These are phyloP conservation scores for Leucosporidium yakuticum DNA, from an alignment of 768 basidiomycete genomes.

Conservation along the genomic window DNA sequence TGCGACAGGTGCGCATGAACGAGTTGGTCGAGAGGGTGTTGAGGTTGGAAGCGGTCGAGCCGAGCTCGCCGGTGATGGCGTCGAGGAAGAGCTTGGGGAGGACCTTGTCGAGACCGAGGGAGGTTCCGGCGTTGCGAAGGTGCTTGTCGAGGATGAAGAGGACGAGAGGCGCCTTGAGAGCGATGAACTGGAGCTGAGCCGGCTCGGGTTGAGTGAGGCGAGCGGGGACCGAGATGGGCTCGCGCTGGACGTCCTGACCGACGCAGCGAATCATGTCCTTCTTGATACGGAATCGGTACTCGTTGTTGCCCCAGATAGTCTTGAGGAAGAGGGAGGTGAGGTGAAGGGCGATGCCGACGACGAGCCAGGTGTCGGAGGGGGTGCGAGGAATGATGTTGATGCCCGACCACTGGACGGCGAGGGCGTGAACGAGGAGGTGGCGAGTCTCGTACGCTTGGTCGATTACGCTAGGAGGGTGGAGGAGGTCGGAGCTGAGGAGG, in stretches of 20 bases:
- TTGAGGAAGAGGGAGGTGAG: slow-evolving; percentile 81
- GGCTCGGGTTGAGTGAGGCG: slow-evolving; percentile 79
- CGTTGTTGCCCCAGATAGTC: slow-evolving; percentile 88
- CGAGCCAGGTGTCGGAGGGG: slow-evolving; percentile 94
- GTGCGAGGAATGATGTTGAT: slow-evolving; percentile 90
- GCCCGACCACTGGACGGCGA: slow-evolving; percentile 94
- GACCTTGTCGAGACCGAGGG: slow-evolving; percentile 86
- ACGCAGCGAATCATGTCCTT: slow-evolving; percentile 92
- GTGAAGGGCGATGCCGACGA: slow-evolving; percentile 85
- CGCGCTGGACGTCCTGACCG: slow-evolving; percentile 83
- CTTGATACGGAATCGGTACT: slow-evolving; percentile 89
- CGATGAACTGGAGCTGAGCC: slow-evolving; percentile 75
- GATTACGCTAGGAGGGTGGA: slow-evolving; percentile 80
- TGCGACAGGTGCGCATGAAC: slow-evolving; percentile 85
- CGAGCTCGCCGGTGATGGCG: slow-evolving; percentile 81
- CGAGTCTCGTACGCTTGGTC: slow-evolving; percentile 90
- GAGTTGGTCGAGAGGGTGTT: slow-evolving; percentile 81
- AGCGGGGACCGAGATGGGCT: slow-evolving; percentile 82
- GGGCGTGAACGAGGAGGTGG: slow-evolving; percentile 73
- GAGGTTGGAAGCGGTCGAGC: slow-evolving; percentile 46
- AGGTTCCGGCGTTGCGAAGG: slow-evolving; percentile 89
- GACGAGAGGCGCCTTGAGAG: slow-evolving; percentile 91
- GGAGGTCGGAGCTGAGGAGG: slow-evolving; percentile 67
- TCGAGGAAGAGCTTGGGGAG: slow-evolving; percentile 91
- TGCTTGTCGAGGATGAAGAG: slow-evolving; percentile 90